Conservation (phyloP, 2,329 filamentous ascomycete species). For the Cercospora sp. region DNA sequence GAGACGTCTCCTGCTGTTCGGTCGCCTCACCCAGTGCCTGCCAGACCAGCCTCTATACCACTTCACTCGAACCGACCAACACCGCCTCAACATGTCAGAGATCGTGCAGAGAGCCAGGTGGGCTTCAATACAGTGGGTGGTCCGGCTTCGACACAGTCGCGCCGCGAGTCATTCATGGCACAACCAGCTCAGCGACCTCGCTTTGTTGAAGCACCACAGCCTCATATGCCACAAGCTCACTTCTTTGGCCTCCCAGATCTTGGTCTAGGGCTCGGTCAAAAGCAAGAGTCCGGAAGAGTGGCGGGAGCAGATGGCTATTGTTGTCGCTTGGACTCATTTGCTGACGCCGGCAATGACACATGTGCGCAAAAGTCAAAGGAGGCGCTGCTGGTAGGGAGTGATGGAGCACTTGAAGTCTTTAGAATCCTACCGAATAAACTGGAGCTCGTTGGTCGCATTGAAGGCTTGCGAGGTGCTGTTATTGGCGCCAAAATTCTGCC, state of each 20-base stretch:
- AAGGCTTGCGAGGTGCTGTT: slow-evolving; percentile 76
- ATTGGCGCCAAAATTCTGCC: slow-evolving; percentile 80
- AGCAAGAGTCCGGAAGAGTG: slow-evolving; percentile 39
- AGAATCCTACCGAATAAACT: slow-evolving; percentile 70
- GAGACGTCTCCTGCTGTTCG: slow-evolving; percentile 20
- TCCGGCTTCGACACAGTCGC: slow-evolving; percentile 11
- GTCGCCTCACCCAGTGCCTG: slow-evolving; percentile 14
- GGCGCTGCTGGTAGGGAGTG: slow-evolving; percentile 73
- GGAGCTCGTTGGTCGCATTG: slow-evolving; percentile 68
- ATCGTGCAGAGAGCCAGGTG: slow-evolving; percentile 19
- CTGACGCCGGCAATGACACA: slow-evolving; percentile 49
- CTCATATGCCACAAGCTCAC: slow-evolving; percentile 40
- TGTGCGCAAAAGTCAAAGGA: slow-evolving; percentile 54
- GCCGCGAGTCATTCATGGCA: slow-evolving; percentile 30
- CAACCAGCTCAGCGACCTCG: slow-evolving; percentile 22
- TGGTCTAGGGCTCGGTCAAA: slow-evolving; percentile 30
- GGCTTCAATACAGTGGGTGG: slow-evolving; percentile 11
- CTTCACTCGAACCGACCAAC: slow-evolving; percentile 13
- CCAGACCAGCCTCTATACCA: neutral
- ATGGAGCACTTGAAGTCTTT: slow-evolving; percentile 76
- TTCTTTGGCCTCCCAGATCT: slow-evolving; percentile 39
- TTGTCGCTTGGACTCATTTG: slow-evolving; percentile 76
- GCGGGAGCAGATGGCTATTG: slow-evolving; percentile 63
- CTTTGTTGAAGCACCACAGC: slow-evolving; percentile 36
- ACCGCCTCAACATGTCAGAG: slow-evolving; percentile 2